Conservation (phyloP, 495 filamentous ascomycete genomes). For the Penicillium simplicissimum region DNA sequence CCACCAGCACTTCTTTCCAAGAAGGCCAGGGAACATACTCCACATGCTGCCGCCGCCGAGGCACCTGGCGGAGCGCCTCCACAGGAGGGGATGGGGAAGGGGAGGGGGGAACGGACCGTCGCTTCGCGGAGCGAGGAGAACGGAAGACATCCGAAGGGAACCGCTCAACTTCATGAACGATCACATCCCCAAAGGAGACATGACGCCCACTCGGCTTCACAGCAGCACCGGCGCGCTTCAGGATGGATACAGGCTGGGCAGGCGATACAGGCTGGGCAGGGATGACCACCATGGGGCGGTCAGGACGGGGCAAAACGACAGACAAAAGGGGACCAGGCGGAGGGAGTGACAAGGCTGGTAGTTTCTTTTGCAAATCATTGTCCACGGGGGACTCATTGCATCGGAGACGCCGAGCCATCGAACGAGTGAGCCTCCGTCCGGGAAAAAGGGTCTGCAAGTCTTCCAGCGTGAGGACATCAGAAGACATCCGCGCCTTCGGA, state of each 20-base stretch:
- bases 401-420: too few relatives aligned
- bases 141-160: neutral
- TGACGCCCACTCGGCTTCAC: neutral
- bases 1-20: neutral
- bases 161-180: constrained; percentile 1
- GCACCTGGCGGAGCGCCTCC: neutral
- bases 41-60: neutral
- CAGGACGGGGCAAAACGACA: too few relatives aligned
- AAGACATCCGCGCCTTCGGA: too few relatives aligned
- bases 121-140: neutral
- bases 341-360: too few relatives aligned
- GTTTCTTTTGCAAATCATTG: too few relatives aligned
- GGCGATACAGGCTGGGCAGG: neutral
- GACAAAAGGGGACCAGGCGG: too few relatives aligned
- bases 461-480: too few relatives aligned
- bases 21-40: neutral
- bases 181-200: neutral
- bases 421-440: too few relatives aligned
- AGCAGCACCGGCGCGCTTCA: neutral
- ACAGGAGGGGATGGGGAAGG: neutral
- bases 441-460: too few relatives aligned
- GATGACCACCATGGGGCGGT: too few relatives aligned
- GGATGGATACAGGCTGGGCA: neutral
- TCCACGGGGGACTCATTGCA: too few relatives aligned
- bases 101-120: neutral